Evolutionary conservation across 176 grass and related monocot species (phyloP), one percentile per base, ranked within the genome.

Genomic region (Carex myosuroides): DNA sequence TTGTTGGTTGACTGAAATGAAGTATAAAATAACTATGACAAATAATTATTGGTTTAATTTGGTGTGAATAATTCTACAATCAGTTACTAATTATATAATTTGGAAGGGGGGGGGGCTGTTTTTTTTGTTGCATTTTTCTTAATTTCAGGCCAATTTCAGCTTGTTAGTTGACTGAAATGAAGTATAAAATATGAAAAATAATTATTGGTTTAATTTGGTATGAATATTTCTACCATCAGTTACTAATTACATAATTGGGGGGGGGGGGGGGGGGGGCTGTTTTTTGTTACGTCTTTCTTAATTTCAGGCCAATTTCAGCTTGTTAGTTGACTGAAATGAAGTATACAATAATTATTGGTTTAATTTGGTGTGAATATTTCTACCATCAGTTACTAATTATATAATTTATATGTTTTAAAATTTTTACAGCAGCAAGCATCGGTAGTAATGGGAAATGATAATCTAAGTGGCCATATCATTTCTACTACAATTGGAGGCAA

Each of bases 401-500:
- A 55, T 24, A 21, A 18, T 84, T 54, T 26, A 14, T 70, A 24
- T 70, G 0, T 21, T 56, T 57, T 39, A 58, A 65, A 65, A 13
- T 10, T 80, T 80, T 80, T 22, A 3, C 50, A 79, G 81, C 88
- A 89, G 84, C 67, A 89, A 86, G 29, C 79, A 66, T 83, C 88
- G 61, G 69, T 86, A 60, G 39, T 86, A 5, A 85, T 86, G 60
- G 88, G 77, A 20, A 82, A 74, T 63, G 84, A 89, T 66, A 21
- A 64, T 42, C 69, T 89, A 54, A 89, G 84, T 17, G 88, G 88
- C 16, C 84, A 89, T 86, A 89, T 89, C 67, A 89, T 89, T 68
- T 89, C 88, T 65, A 89, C 88, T 33, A 89, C 88, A 60, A 86
- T 89, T 59, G 84, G 88, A 32, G 88, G 88, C 84, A 89, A 89